These are phyloP conservation scores for Amylocystis lapponica DNA, from an alignment of 768 basidiomycete genomes.

Conservation along the genomic window DNA sequence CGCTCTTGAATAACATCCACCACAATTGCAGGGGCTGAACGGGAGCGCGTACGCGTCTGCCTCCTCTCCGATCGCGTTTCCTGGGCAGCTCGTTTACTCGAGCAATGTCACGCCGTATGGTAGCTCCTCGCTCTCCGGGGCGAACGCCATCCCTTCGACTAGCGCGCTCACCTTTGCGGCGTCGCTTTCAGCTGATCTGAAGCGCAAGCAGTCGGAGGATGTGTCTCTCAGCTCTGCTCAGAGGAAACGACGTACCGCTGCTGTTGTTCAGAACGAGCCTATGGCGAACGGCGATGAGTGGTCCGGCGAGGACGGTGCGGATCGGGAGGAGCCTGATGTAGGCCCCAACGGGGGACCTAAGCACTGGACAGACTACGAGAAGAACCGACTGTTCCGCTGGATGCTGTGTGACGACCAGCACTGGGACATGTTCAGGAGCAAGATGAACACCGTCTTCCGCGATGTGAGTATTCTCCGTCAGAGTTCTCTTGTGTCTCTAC, in stretches of 20 bases:
- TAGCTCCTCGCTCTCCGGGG: constrained; percentile 1
- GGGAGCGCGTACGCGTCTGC: constrained; percentile 7
- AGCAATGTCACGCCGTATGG: constrained; percentile 10
- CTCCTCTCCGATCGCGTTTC: constrained; percentile 1
- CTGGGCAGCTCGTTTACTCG: constrained; percentile 7
- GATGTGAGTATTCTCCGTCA: constrained; percentile 42
- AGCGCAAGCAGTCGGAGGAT: constrained; percentile 14
- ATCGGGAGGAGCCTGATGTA: constrained; percentile 10
- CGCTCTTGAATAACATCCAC: neutral
- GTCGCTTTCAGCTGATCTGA: constrained; percentile 1
- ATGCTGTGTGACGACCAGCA: constrained; percentile 76
- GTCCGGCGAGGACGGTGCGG: constrained; percentile 5
- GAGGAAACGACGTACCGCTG: too few species aligned
- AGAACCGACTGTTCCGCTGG: constrained; percentile 72
- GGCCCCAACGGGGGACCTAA: constrained; percentile 50
- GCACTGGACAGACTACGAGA: constrained; percentile 84
- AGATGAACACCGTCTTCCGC: constrained; percentile 78
- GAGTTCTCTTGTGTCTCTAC: too few species aligned
- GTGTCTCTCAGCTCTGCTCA: neutral
- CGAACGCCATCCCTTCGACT: constrained; percentile 6
- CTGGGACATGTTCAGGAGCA: constrained; percentile 71
- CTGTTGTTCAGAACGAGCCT: too few species aligned
- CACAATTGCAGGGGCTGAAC: constrained; percentile 7
- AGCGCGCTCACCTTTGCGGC: neutral
- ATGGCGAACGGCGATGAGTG: neutral